Conservation (phyloP, 2,329 filamentous ascomycete species). For the Penicillium vulpinum region DNA sequence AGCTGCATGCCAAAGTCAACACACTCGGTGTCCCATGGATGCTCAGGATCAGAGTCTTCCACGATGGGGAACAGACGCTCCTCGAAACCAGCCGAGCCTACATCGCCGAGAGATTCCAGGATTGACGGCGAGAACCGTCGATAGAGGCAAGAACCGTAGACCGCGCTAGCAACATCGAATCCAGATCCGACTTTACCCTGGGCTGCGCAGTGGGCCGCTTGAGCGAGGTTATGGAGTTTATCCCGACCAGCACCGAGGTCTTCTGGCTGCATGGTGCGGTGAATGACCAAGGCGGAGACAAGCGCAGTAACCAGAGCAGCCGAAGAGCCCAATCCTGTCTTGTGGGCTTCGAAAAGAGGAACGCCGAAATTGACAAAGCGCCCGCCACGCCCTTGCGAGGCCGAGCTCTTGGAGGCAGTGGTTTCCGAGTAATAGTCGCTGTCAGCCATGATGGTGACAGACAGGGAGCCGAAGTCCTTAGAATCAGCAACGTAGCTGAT, state of each 20-base stretch:
- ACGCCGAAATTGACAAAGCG: constrained; percentile 79
- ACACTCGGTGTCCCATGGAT: constrained; percentile 78
- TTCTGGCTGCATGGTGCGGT: constrained; percentile 45
- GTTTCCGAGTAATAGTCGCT: constrained; percentile 93
- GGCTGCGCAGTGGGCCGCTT: constrained; percentile 90
- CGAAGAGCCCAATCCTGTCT: constrained; percentile 93
- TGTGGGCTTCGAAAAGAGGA: constrained; percentile 76
- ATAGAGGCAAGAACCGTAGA: constrained; percentile 89
- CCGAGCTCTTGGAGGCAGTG: constrained; percentile 40
- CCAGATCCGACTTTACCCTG: constrained; percentile 96
- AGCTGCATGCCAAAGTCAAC: constrained; percentile 68
- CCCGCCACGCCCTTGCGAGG: constrained; percentile 34
- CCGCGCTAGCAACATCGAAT: constrained; percentile 91
- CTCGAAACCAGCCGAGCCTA: constrained; percentile 67
- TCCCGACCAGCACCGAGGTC: constrained; percentile 53
- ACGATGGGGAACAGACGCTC: constrained; percentile 65
- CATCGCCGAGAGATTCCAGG: constrained; percentile 66
- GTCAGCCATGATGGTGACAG: constrained; percentile 86
- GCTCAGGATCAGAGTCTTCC: constrained; percentile 53
- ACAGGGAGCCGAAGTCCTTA: constrained; percentile 63
- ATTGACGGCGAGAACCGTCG: constrained; percentile 84
- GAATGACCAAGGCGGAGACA: constrained; percentile 53
- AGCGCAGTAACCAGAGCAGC: constrained; percentile 90
- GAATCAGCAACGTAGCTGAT: constrained; percentile 51
- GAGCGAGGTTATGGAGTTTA: constrained; percentile 85